A percentile compares a stretch with the other conserved stretches of the same genome.
These are phyloP conservation scores for Alternaria burnsii DNA, from an alignment of 2,329 filamentous ascomycete genomes.

Conservation along the genomic window DNA sequence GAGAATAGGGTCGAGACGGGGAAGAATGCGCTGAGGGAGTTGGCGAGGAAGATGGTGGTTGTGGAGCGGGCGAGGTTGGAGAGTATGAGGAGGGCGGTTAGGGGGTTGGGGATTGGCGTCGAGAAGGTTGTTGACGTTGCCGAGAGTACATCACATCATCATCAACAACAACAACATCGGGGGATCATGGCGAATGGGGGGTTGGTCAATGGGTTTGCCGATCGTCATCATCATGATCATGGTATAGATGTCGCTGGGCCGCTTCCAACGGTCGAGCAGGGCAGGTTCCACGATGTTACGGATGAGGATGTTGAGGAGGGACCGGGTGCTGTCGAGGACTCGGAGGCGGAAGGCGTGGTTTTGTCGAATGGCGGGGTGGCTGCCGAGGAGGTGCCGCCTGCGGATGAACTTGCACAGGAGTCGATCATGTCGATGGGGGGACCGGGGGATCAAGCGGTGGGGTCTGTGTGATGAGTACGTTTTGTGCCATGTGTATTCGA, in stretches of 20 bases:
- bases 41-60: conserved; percentile 81
- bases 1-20: conserved; percentile 84
- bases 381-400: conserved; percentile 12
- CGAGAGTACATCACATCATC: no score
- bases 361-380: conserved; percentile 22
- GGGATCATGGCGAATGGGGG: neutral
- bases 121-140: neutral
- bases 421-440: neutral
- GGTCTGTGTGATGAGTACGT: neutral
- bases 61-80: conserved; percentile 81
- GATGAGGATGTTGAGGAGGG: conserved; percentile 23
- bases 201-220: neutral
- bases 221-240: neutral
- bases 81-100: conserved; percentile 79
- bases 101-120: conserved; percentile 55
- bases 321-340: conserved; percentile 21
- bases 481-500: neutral
- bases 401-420: conserved; percentile 3
- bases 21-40: conserved; percentile 74
- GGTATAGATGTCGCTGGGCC: neutral
- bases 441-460: neutral
- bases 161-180: no score
- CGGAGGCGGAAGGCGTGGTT: conserved; percentile 12
- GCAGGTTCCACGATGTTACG: neutral
- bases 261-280: conserved; percentile 6